Evolutionary conservation across 2,329 filamentous ascomycete species (phyloP), one percentile per base, ranked within the genome.

Genomic region (Diaporthe citri): DNA sequence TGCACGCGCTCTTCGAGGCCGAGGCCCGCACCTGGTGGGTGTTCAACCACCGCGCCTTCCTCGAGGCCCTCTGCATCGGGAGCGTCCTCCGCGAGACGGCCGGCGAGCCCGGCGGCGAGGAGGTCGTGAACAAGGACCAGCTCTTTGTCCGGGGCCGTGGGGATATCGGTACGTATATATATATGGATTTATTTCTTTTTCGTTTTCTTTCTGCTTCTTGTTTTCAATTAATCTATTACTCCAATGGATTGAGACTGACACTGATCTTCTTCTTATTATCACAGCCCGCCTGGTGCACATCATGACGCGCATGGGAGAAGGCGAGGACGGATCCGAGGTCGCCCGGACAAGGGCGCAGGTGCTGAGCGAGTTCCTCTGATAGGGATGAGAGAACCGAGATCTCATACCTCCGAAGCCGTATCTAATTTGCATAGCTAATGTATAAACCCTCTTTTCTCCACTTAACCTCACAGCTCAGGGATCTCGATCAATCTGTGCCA

Each of bases 11-110:
- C 17, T 91, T 95, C 76, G 90, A 93, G 78, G 86, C 87, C 22
- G 94, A 96, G 84, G 93, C 93, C 1, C 89, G 92, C 20, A 93
- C 95, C 0, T 96, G 94, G 94, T 96, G 94, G 94, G 93, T 95
- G 0, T 95, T 95, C 78, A 94, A 95, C 81, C 94, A 96, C 81
- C 87, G 94, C 1, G 94, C 94, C 0, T 96, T 96, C 80, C 87
- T 96, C 71, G 94, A 96, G 85, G 93, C 93, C 43, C 82, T 92
- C 80, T 94, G 90, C 83, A 94, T 93, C 64, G 90, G 90, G 31
- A 89, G 88, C 76, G 87, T 92, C 34, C 81, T 93, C 74, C 85
- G 87, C 55, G 89, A 92, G 80, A 85, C 87, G 28, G 80, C 82
- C 4, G 85, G 84, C 52, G 87, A 89, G 76, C 84, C 85, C 13